Conservation (phyloP, 1,139 yeast species). For the Magnusiomyces suaveolens region DNA sequence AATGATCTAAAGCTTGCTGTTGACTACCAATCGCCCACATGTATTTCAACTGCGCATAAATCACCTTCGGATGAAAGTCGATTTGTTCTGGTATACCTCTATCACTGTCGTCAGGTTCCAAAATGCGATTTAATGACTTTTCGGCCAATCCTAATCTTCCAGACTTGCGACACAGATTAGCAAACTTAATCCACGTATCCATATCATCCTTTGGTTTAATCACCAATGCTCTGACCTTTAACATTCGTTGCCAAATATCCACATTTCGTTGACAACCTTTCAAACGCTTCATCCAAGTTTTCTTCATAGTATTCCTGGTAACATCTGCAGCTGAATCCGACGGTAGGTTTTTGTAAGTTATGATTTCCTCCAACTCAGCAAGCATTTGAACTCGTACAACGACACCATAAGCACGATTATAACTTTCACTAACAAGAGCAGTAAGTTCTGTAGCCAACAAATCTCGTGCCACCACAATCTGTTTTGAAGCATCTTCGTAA, state of each 20-base stretch:
- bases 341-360: constrained; percentile 75
- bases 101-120: constrained; percentile 44
- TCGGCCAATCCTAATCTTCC: constrained; percentile 90
- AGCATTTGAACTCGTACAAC: constrained; percentile 95
- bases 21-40: constrained; percentile 96
- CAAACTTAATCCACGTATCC: constrained; percentile 98
- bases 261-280: constrained; percentile 93
- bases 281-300: constrained; percentile 89
- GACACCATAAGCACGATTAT: constrained; percentile 92
- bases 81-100: constrained; percentile 32
- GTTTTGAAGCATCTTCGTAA: constrained; percentile 69
- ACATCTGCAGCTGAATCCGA: constrained; percentile 52
- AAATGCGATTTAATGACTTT: constrained; percentile 68
- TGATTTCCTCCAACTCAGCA: constrained; percentile 92
- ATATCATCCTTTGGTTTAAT: constrained; percentile 93
- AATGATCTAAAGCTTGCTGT: constrained; percentile 72
- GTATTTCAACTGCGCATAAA: constrained; percentile 89
- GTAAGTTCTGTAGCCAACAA: constrained; percentile 86
- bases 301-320: constrained; percentile 65
- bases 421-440: constrained; percentile 90
- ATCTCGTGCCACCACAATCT: constrained; percentile 78
- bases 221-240: constrained; percentile 86
- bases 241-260: constrained; percentile 95
- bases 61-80: constrained; percentile 62
- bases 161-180: constrained; percentile 87